phyloP scores from a whole-genome alignment of 805 yeast species.

The Saccharomycopsis oosterbeekiorum region DNA sequence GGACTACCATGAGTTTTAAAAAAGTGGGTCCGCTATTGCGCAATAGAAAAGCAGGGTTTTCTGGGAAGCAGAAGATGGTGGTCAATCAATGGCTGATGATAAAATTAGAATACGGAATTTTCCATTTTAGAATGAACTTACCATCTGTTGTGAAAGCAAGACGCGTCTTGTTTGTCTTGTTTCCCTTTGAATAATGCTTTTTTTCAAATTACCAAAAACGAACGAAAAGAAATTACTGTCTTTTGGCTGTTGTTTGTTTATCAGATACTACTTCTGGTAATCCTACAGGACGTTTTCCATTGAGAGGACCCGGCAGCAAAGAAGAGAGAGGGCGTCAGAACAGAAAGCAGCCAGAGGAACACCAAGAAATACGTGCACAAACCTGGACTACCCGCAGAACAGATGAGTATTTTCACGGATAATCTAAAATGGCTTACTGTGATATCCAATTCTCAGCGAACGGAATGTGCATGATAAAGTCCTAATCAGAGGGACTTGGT shows the following conservation, averaged over 20 bases:
- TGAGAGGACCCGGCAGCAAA: background rate
- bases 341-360: background rate
- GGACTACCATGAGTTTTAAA: background rate
- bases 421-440: background rate
- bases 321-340: background rate
- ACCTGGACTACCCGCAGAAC: too few species aligned
- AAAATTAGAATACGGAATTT: background rate
- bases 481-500: background rate
- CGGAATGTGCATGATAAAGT: conserved; percentile 1
- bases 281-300: background rate
- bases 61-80: background rate
- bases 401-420: background rate
- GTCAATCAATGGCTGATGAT: background rate
- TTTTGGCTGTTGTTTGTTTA: background rate
- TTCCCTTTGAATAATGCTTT: background rate
- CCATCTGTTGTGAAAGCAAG: background rate
- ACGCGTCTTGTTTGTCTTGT: background rate
- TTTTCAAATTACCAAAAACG: background rate
- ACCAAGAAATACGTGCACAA: background rate
- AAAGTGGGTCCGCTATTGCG: background rate
- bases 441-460: background rate
- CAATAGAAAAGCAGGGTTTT: background rate
- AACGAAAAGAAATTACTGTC: background rate
- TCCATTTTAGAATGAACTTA: background rate
- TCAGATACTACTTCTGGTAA: background rate